Base-by-base conservation (phyloP, 495 filamentous ascomycete species). In the Acidiella bohemica region DNA sequence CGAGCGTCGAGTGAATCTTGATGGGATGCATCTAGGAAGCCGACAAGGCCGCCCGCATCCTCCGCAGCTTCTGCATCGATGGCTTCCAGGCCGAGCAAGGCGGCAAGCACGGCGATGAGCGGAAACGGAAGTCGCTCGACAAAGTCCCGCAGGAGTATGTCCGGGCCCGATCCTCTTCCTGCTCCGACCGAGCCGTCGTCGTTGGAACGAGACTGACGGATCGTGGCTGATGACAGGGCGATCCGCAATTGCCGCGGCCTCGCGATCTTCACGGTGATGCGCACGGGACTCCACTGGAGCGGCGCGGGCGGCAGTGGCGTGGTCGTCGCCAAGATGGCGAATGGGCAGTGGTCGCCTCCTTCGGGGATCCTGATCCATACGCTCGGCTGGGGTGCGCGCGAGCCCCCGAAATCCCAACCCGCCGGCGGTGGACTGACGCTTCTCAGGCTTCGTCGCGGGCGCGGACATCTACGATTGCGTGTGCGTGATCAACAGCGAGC, bases 381-480 rank as follows among this genome's bases (percentile, higher is more conserved):
- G 1, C 73, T 80, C 1, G 83, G 77, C 4, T 61, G 87, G 22
- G 83, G n/a, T n/a, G n/a, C n/a, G n/a, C n/a, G n/a, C n/a, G n/a
- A n/a, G n/a, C n/a, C n/a, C n/a, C n/a, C n/a, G n/a, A n/a, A n/a
- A n/a, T n/a, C n/a, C n/a, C n/a, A n/a, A n/a, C n/a, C n/a, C n/a
- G n/a, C n/a, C n/a, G n/a, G n/a, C n/a, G n/a, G n/a, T n/a, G n/a
- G n/a, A n/a, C n/a, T n/a, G n/a, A n/a, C n/a, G n/a, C n/a, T n/a
- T n/a, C n/a, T n/a, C n/a, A n/a, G n/a, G 83, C 14, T 92, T 94
- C 51, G 65, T 87, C 20, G 77, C 84, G 2, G 85, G 84, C 2
- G 81, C 88, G 22, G 85, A 94, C 48, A 82, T 93, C 40, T 94
- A 93, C 66, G 86, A 94, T 54, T 90, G 84, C 55, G 77, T 93